Conservation (phyloP, 2,329 filamentous ascomycete species). For the Phaeosphaeriaceae sp. region DNA sequence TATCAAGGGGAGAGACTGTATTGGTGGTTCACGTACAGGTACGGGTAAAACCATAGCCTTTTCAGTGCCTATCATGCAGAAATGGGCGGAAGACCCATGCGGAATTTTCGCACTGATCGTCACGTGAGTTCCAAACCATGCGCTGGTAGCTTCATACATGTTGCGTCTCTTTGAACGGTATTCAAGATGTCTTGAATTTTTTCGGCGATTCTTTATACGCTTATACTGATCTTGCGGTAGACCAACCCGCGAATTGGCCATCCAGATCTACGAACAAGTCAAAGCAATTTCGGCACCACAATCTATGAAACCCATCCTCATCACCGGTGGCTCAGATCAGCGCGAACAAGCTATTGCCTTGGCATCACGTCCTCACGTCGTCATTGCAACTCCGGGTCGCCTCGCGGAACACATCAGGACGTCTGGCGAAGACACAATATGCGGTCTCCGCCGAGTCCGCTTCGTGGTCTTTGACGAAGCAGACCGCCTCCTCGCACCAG, state of each 20-base stretch:
- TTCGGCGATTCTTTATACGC: too few species aligned
- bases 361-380: slow-evolving; percentile 81
- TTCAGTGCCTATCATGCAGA: slow-evolving; percentile 89
- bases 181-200: too few species aligned
- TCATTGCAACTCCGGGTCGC: slow-evolving; percentile 89
- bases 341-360: slow-evolving; percentile 85
- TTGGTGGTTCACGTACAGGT: slow-evolving; percentile 91
- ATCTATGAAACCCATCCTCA: slow-evolving; percentile 83
- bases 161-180: background rate
- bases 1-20: slow-evolving; percentile 84
- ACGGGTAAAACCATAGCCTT: slow-evolving; percentile 98
- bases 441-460: slow-evolving; percentile 76
- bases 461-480: slow-evolving; percentile 96
- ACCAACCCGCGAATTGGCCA: slow-evolving; percentile 75
- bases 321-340: slow-evolving; percentile 95
- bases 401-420: slow-evolving; percentile 92
- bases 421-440: slow-evolving; percentile 89
- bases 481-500: slow-evolving; percentile 80
- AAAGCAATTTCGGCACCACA: slow-evolving; percentile 89
- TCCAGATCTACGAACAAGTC: slow-evolving; percentile 97
- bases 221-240: slow-evolving; percentile 15
- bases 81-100: slow-evolving; percentile 89
- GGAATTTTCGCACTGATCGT: slow-evolving; percentile 90
- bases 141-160: slow-evolving; percentile 41
- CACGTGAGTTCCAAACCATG: slow-evolving; percentile 83